Percentiles rank a stretch among this genome's conserved stretches.
Conservation (phyloP, 257 asterid species). For the Buddleja alternifolia region DNA sequence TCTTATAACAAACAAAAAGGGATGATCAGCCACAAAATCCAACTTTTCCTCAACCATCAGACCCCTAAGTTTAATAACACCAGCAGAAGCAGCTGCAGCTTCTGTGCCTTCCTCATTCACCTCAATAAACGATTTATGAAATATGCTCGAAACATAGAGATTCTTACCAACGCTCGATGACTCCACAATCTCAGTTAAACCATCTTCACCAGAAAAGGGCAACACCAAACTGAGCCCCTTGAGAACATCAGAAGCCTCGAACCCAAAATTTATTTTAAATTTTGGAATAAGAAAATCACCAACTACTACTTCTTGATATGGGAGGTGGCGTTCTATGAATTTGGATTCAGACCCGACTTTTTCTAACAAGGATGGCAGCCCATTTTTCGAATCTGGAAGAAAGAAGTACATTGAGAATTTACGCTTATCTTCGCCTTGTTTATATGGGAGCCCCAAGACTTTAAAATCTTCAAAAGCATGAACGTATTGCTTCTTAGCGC, state of each 20-base stretch:
- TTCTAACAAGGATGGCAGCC: constrained; percentile 41
- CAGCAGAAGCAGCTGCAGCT: constrained; percentile 61
- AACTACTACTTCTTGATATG: constrained; percentile 30
- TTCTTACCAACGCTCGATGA: constrained; percentile 19
- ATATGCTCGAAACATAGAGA: constrained; percentile 42
- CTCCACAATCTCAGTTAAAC: constrained; percentile 54
- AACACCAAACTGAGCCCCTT: constrained; percentile 39
- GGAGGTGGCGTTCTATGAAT: constrained; percentile 47
- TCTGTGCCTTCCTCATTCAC: constrained; percentile 69
- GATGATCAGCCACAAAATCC: constrained; percentile 62
- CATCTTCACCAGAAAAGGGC: constrained; percentile 39
- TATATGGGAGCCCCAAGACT: constrained; percentile 45
- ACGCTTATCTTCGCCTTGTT: constrained; percentile 51
- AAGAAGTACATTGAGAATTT: constrained; percentile 51
- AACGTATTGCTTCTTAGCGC: constrained; percentile 45
- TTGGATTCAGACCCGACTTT: constrained; percentile 36
- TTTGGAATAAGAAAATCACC: constrained; percentile 46
- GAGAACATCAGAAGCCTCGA: constrained; percentile 47
- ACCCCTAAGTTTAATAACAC: constrained; percentile 20
- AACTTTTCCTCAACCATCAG: constrained; percentile 25
- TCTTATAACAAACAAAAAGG: constrained; percentile 48
- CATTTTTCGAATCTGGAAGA: constrained; percentile 51
- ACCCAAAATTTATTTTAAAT: constrained; percentile 42
- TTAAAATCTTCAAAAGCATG: constrained; percentile 49
- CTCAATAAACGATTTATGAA: constrained; percentile 57